Conservation (phyloP, 139 green algal species). For the Pseudopediastrum boryanum region DNA sequence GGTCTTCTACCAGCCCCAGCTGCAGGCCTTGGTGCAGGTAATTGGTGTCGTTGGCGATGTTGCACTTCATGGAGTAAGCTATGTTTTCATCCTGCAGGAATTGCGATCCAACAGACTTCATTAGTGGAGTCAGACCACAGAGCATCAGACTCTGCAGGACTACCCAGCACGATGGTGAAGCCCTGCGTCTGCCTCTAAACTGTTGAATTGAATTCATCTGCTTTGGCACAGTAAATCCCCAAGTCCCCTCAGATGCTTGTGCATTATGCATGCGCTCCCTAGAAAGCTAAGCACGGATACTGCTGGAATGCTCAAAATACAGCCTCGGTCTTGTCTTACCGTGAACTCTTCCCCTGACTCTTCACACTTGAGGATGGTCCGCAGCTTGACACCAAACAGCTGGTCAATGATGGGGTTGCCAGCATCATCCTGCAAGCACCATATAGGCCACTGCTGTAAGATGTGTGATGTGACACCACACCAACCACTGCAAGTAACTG, state of each 20-base stretch:
- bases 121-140: too few species aligned
- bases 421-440: slow-evolving; percentile 47
- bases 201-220: too few species aligned
- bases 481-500: too few species aligned
- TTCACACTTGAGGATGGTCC: slow-evolving; percentile 76
- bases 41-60: slow-evolving; percentile 93
- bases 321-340: slow-evolving; percentile 38
- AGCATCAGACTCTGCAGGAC: too few species aligned
- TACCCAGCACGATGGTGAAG: too few species aligned
- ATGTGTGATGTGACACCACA: too few species aligned
- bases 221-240: too few species aligned
- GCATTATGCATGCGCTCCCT: too few species aligned
- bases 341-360: slow-evolving; percentile 80
- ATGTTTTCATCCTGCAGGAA: slow-evolving; percentile 59
- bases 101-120: background rate
- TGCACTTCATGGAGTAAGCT: slow-evolving; percentile 91
- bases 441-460: background rate
- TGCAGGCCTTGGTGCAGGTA: slow-evolving; percentile 87
- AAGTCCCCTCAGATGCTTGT: too few species aligned
- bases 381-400: slow-evolving; percentile 87
- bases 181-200: too few species aligned
- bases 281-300: too few species aligned
- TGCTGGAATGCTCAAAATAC: too few species aligned
- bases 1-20: slow-evolving; percentile 86
- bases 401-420: slow-evolving; percentile 58